phyloP scores from a whole-genome alignment of 352 stramenopile genomes.

The Aphanomyces euteiches region DNA sequence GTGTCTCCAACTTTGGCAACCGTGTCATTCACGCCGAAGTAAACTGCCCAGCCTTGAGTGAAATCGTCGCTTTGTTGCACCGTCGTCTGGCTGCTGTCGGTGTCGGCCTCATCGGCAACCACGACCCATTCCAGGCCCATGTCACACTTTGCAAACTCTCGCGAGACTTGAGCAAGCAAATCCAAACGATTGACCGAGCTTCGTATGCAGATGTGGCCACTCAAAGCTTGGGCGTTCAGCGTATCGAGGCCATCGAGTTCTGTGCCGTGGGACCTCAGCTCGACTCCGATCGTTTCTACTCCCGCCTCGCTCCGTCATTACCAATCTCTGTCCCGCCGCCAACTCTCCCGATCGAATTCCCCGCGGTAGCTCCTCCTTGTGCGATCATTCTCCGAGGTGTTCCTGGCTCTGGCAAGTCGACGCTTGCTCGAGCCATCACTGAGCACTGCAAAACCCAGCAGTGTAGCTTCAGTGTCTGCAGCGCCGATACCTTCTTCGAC shows the following conservation, averaged over 20 bases:
- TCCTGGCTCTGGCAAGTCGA: constrained; percentile 23
- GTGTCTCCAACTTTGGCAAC: constrained; percentile 20
- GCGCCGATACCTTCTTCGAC: constrained; percentile 23
- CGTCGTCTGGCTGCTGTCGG: constrained; percentile 1
- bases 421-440: neutral
- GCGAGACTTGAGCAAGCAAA: constrained; percentile 4
- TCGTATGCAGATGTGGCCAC: neutral
- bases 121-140: constrained; percentile 22
- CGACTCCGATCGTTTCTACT: constrained; percentile 20
- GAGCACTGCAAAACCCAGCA: neutral
- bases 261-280: constrained; percentile 8
- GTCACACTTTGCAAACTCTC: constrained; percentile 23
- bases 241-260: neutral
- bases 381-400: constrained; percentile 19
- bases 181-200: neutral
- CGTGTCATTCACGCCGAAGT: constrained; percentile 21
- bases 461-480: constrained; percentile 10
- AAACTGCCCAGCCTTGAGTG: neutral
- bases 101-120: constrained; percentile 21
- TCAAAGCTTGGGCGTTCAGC: neutral
- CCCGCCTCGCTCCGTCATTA: neutral
- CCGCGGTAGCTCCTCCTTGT: neutral
- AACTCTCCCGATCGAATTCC: neutral
- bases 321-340: neutral
- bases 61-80: neutral